These are phyloP conservation scores for Solanum hybrid DNA, from an alignment of 305 asterid genomes.

Conservation along the genomic window DNA sequence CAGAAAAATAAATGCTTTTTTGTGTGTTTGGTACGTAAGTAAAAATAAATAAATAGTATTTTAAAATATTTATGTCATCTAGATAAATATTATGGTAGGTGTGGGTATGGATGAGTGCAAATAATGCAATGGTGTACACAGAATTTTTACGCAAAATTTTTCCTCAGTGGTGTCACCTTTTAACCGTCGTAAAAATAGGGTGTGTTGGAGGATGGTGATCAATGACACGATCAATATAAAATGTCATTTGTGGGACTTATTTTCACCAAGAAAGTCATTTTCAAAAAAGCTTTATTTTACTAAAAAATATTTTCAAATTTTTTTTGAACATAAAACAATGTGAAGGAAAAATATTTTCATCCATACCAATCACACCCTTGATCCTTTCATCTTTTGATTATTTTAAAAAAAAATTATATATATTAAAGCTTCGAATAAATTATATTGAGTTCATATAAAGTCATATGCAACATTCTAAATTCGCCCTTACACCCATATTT, in stretches of 20 bases:
- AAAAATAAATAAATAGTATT: background rate
- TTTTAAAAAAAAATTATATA: no score
- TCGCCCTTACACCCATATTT: no score
- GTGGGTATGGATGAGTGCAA: background rate
- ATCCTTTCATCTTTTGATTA: background rate
- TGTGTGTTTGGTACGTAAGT: background rate
- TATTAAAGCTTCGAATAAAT: background rate
- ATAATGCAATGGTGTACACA: background rate
- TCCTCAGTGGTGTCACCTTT: no score
- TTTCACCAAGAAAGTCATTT: background rate
- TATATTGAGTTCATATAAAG: background rate
- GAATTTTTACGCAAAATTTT: no score
- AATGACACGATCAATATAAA: rapidly evolving
- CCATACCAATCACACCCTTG: background rate
- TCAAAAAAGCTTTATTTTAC: background rate
- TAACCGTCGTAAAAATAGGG: background rate
- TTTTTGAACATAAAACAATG: background rate
- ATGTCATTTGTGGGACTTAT: background rate
- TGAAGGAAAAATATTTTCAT: background rate
- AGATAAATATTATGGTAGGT: background rate
- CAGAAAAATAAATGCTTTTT: background rate
- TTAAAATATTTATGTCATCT: background rate
- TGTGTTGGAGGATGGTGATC: background rate
- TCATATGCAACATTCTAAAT: no score
- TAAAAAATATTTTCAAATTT: no score